Evolutionary conservation across 148 eudicot genomes (phyloP).

Genomic region (Polygonum aviculare): DNA sequence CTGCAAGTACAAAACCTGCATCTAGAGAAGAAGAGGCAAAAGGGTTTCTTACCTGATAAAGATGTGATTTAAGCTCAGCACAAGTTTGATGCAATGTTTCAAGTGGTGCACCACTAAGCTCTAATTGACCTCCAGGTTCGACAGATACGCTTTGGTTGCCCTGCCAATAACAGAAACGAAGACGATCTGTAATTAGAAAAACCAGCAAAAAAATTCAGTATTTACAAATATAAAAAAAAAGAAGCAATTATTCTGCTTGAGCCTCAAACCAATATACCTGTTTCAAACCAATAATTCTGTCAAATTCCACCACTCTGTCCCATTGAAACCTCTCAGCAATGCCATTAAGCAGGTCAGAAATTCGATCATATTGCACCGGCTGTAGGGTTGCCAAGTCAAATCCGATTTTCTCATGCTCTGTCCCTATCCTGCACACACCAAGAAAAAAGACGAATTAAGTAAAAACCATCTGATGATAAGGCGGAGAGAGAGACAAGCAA

Average conservation of each 20-base stretch:
- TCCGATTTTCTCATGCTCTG: conserved; percentile 98
- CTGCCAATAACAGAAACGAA: conserved; percentile 23
- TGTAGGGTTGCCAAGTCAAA: conserved; percentile 71
- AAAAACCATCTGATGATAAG: background rate
- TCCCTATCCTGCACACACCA: conserved; percentile 71
- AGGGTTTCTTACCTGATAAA: conserved; percentile 63
- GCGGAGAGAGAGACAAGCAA: background rate
- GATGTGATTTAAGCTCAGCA: conserved; percentile 96
- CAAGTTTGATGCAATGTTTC: conserved; percentile 98
- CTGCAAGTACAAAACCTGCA: background rate
- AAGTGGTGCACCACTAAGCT: conserved; percentile 98
- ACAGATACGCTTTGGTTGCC: conserved; percentile 90
- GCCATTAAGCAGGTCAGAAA: conserved; percentile 75
- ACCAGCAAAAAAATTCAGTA: too few relatives aligned
- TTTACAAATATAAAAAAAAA: too few relatives aligned
- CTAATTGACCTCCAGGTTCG: conserved; percentile 99
- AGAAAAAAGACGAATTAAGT: background rate
- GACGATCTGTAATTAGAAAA: background rate
- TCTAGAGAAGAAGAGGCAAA: background rate
- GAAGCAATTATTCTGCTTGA: too few relatives aligned
- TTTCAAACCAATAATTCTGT: conserved; percentile 83
- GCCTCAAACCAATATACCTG: conserved; percentile 41
- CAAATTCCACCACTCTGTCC: conserved; percentile 95
- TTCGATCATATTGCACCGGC: conserved; percentile 86
- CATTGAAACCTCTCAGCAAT: conserved; percentile 96